Percentiles rank a stretch among this genome's conserved stretches.
phyloP scores from a whole-genome alignment of 352 stramenopile genomes.

The Globisporangium cylindrosporum region DNA sequence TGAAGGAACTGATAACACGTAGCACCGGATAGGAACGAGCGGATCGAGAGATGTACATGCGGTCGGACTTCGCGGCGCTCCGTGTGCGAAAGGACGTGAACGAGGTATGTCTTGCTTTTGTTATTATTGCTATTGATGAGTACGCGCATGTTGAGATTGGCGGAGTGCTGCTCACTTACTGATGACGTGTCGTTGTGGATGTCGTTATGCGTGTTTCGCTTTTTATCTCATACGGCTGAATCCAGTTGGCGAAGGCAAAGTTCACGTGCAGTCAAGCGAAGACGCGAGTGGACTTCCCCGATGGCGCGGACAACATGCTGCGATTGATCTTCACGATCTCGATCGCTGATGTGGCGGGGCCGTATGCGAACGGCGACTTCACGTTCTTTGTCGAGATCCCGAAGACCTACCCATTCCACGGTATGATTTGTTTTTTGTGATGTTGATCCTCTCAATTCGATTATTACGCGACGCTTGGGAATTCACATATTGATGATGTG shows the following conservation, averaged over 20 bases:
- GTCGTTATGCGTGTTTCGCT: background rate
- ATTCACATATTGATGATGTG: background rate
- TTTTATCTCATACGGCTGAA: background rate
- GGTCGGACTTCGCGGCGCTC: constrained; percentile 72
- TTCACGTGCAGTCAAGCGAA: constrained; percentile 74
- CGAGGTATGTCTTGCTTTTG: constrained; percentile 40
- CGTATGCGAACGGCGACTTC: constrained; percentile 85
- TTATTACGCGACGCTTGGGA: background rate
- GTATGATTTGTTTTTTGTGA: constrained; percentile 26
- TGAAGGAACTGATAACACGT: background rate
- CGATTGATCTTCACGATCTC: constrained; percentile 78
- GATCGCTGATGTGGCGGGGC: constrained; percentile 61
- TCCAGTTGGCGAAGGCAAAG: constrained; percentile 69
- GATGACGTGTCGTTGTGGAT: background rate
- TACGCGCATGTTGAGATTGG: background rate
- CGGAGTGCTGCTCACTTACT: background rate
- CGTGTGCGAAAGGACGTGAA: constrained; percentile 86
- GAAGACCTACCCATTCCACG: constrained; percentile 84
- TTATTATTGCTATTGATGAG: background rate
- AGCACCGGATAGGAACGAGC: background rate
- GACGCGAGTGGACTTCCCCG: constrained; percentile 82
- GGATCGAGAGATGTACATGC: constrained; percentile 51
- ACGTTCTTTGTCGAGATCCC: constrained; percentile 86
- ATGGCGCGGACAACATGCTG: constrained; percentile 80
- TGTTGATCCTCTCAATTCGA: background rate